Evolutionary conservation across 2,329 filamentous ascomycete genomes (phyloP).

Genomic region (Pseudogymnoascus sp.): DNA sequence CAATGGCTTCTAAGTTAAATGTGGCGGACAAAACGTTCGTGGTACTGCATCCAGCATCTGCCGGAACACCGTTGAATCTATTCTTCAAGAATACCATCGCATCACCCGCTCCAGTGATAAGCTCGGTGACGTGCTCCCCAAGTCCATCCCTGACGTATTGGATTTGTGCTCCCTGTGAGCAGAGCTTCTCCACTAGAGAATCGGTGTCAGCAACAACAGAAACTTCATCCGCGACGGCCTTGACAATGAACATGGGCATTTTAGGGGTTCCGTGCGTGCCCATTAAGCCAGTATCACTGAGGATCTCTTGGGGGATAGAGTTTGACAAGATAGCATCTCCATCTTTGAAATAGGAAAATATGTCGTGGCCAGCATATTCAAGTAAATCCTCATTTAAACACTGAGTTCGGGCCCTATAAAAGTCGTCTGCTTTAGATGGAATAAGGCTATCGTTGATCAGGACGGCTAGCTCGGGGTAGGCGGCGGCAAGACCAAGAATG

Average conservation of each 20-base stretch:
- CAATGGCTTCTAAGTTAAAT: neutral
- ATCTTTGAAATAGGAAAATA: conserved; percentile 35
- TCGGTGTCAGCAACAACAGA: conserved; percentile 37
- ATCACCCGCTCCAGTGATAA: neutral
- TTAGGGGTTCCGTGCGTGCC: conserved; percentile 32
- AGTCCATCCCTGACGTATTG: conserved; percentile 37
- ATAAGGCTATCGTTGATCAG: conserved; percentile 18
- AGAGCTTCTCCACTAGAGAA: conserved; percentile 34
- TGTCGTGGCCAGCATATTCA: conserved; percentile 29
- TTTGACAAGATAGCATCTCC: conserved; percentile 22
- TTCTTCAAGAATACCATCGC: neutral
- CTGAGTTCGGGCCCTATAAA: conserved; percentile 24
- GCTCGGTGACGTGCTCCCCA: conserved; percentile 30
- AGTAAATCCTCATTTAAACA: conserved; percentile 21
- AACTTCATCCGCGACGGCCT: conserved; percentile 40
- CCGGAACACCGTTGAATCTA: neutral
- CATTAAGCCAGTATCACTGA: conserved; percentile 1
- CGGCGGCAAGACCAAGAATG: conserved; percentile 12
- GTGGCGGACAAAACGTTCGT: neutral
- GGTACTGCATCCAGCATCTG: neutral
- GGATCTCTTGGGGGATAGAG: neutral
- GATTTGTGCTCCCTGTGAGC: conserved; percentile 33
- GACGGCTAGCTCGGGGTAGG: conserved; percentile 8
- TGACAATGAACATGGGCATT: conserved; percentile 44
- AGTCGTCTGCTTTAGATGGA: conserved; percentile 28